Percentiles rank a stretch among this genome's conserved stretches.
Conservation (phyloP, 2,329 filamentous ascomycete species). For the Colletotrichum theobromicola region DNA sequence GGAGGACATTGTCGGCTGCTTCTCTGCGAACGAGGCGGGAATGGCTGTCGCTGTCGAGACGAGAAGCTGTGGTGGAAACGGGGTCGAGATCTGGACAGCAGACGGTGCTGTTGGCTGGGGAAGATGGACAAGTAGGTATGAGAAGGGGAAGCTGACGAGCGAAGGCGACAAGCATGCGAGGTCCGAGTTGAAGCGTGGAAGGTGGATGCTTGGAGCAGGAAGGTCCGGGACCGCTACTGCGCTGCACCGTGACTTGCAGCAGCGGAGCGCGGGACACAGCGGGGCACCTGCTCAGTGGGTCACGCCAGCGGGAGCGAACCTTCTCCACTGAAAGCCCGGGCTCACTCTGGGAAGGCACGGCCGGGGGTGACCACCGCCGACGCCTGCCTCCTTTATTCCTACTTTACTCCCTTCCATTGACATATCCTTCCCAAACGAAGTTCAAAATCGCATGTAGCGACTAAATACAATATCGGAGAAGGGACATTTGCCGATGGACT, state of each 20-base stretch:
- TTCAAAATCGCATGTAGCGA: no score
- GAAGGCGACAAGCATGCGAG: background rate
- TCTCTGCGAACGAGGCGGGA: rapidly evolving
- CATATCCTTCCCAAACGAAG: background rate
- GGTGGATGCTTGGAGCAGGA: background rate
- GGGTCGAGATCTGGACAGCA: background rate
- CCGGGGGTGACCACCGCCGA: background rate
- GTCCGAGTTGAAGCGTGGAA: background rate
- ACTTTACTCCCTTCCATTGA: background rate
- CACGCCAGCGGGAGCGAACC: background rate
- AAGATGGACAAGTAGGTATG: background rate
- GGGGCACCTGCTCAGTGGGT: background rate
- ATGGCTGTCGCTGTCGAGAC: background rate
- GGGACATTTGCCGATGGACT: no score
- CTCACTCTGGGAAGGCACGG: background rate
- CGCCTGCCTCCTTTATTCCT: background rate
- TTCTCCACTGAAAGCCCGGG: background rate
- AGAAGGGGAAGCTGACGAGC: background rate
- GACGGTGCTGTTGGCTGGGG: background rate
- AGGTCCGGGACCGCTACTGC: background rate
- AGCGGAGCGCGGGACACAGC: background rate
- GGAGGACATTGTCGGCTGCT: background rate
- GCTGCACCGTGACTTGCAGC: background rate
- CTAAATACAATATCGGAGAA: no score
- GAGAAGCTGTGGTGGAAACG: background rate